Evolutionary conservation across 2,329 filamentous ascomycete genomes (phyloP).

Genomic region (Fusarium sp.): DNA sequence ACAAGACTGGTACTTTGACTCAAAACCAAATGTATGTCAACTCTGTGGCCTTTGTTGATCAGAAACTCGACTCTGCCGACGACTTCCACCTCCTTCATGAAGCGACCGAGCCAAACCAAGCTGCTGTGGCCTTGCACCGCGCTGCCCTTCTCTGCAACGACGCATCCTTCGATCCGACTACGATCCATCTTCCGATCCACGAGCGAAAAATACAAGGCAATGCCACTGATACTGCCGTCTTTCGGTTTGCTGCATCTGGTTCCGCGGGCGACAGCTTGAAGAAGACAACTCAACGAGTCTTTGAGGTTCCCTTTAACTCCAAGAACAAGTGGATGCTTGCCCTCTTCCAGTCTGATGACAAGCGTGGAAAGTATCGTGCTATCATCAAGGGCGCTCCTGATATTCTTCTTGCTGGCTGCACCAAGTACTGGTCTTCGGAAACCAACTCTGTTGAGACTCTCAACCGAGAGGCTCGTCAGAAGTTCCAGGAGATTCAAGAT

Average conservation of each 20-base stretch:
- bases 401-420: conserved; percentile 56
- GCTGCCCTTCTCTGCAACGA: conserved; percentile 54
- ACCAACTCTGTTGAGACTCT: conserved; percentile 50
- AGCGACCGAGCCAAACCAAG: not conserved
- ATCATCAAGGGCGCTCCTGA: conserved; percentile 68
- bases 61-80: conserved; percentile 39
- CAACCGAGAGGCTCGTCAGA: conserved; percentile 46
- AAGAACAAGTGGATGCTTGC: conserved; percentile 65
- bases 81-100: conserved; percentile 39
- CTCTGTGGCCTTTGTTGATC: conserved; percentile 52
- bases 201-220: conserved; percentile 55
- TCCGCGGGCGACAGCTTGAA: conserved; percentile 33
- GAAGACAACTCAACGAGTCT: conserved; percentile 44
- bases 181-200: conserved; percentile 49
- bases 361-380: conserved; percentile 51
- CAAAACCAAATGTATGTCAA: conserved; percentile 60
- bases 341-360: conserved; percentile 45
- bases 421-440: conserved; percentile 50
- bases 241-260: conserved; percentile 52
- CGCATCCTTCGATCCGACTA: conserved; percentile 55
- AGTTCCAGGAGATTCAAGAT: conserved; percentile 54
- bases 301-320: conserved; percentile 62
- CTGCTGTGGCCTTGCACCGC: conserved; percentile 14
- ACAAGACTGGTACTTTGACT: conserved; percentile 58
- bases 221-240: conserved; percentile 57